Conservation (phyloP, 441 rosid genomes). For the Adansonia madagascariensis region DNA sequence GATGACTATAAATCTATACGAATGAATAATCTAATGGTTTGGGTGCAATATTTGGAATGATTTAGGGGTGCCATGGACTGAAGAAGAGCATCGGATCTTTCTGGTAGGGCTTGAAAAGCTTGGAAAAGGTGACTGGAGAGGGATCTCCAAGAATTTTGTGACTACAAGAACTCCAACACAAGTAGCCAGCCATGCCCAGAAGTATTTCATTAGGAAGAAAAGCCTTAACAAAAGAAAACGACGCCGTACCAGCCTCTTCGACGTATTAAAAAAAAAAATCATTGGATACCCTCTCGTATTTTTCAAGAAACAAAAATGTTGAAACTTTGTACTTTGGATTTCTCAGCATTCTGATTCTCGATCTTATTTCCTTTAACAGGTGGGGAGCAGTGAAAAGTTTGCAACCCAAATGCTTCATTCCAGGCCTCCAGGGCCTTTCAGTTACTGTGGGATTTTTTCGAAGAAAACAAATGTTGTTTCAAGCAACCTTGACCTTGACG, state of each 20-base stretch:
- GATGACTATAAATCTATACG: too few species aligned
- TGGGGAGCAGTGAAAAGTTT: constrained; percentile 15
- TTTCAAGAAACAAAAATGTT: background rate
- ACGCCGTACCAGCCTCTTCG: constrained; percentile 66
- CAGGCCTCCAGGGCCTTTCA: background rate
- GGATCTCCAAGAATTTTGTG: constrained; percentile 58
- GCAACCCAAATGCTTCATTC: background rate
- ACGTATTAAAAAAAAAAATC: constrained; percentile 25
- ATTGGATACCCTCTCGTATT: too few species aligned
- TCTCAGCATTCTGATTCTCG: background rate
- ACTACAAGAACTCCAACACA: constrained; percentile 62
- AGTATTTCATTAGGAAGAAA: constrained; percentile 54
- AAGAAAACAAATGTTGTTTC: background rate
- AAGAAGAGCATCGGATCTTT: constrained; percentile 62
- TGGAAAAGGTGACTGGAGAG: constrained; percentile 78
- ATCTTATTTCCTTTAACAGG: constrained; percentile 16
- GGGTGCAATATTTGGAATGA: background rate
- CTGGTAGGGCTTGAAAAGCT: constrained; percentile 52
- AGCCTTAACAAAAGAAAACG: constrained; percentile 40
- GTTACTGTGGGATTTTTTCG: background rate
- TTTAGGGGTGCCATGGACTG: constrained; percentile 70
- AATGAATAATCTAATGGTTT: too few species aligned
- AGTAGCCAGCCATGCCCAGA: constrained; percentile 78
- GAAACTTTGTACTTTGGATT: too few species aligned
- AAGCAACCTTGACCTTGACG: background rate